A percentile compares a stretch with the other conserved stretches of the same genome.
Conservation (phyloP, 1,139 yeast species). For the Yamadazyma friedrichii region DNA sequence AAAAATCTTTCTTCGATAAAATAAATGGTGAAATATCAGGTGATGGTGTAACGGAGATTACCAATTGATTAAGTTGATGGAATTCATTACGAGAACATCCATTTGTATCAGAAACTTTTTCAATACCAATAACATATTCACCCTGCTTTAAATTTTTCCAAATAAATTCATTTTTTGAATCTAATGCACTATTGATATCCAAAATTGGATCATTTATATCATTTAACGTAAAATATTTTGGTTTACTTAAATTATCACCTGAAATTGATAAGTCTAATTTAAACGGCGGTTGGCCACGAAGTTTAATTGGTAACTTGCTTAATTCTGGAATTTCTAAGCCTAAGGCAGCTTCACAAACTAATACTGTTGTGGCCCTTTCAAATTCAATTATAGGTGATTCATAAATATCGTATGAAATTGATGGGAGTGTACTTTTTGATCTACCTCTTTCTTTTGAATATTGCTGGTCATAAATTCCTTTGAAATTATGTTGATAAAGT, state of each 20-base stretch:
- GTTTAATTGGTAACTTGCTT: constrained; percentile 53
- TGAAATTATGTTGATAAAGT: constrained; percentile 57
- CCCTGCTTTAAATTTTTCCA: constrained; percentile 26
- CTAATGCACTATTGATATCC: constrained; percentile 15
- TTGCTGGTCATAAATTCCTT: constrained; percentile 62
- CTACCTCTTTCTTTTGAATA: constrained; percentile 43
- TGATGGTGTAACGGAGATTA: constrained; percentile 67
- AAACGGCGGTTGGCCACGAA: constrained; percentile 68
- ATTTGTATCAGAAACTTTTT: constrained; percentile 60
- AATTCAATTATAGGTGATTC: constrained; percentile 61
- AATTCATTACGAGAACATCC: constrained; percentile 61
- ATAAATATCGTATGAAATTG: constrained; percentile 58
- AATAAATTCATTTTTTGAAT: constrained; percentile 6
- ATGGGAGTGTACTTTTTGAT: constrained; percentile 26
- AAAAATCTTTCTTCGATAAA: constrained; percentile 49
- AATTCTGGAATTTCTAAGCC: constrained; percentile 33
- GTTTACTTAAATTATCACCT: constrained; percentile 6
- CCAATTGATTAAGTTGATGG: constrained; percentile 31
- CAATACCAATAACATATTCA: constrained; percentile 57
- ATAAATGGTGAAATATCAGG: constrained; percentile 57
- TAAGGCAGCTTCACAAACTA: constrained; percentile 51
- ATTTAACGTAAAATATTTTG: constrained; percentile 7
- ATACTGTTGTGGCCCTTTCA: constrained; percentile 43
- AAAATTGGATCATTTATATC: constrained; percentile 8
- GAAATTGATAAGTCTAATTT: constrained; percentile 47